Conservation (phyloP, 495 filamentous ascomycete genomes). For the Neurospora discreta region DNA sequence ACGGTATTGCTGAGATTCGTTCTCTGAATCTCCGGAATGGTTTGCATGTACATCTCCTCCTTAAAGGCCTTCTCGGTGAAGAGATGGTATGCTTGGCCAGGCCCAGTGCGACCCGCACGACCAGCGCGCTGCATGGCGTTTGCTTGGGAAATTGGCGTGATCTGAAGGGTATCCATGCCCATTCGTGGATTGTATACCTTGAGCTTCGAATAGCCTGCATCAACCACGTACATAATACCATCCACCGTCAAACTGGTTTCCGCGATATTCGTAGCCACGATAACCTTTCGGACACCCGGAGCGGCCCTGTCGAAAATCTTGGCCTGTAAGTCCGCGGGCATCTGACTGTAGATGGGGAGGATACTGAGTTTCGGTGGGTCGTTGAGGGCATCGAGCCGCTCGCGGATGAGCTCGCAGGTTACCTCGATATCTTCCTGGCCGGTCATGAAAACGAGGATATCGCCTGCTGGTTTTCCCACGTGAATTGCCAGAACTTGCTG, state of each 20-base stretch:
- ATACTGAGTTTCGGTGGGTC: conserved; percentile 93
- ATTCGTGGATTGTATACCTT: conserved; percentile 98
- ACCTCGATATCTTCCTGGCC: conserved; percentile 98
- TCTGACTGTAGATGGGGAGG: conserved; percentile 96
- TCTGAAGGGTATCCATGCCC: conserved; percentile 98
- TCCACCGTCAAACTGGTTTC: conserved; percentile 98
- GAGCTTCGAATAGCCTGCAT: conserved; percentile 90
- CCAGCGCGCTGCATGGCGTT: conserved; percentile 91
- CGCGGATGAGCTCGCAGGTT: conserved; percentile 85
- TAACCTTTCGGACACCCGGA: conserved; percentile 88
- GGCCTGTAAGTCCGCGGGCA: conserved; percentile 95
- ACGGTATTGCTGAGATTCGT: conserved; percentile 95
- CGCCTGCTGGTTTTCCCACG: conserved; percentile 79
- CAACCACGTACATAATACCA: conserved; percentile 98
- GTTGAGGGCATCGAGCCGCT: conserved; percentile 81
- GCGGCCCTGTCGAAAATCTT: conserved; percentile 92
- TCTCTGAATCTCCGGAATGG: conserved; percentile 95
- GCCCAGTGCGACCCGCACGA: conserved; percentile 87
- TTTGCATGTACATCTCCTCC: conserved; percentile 94
- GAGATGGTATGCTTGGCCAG: conserved; percentile 88
- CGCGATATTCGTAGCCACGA: conserved; percentile 97
- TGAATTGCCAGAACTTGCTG: conserved; percentile 97
- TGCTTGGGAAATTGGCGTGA: conserved; percentile 95
- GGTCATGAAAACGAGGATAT: conserved; percentile 99
- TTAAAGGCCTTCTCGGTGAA: conserved; percentile 93